Percentiles rank a stretch among this genome's conserved stretches.
phyloP scores from a whole-genome alignment of 306 rosid species.

The Prunus padus region DNA sequence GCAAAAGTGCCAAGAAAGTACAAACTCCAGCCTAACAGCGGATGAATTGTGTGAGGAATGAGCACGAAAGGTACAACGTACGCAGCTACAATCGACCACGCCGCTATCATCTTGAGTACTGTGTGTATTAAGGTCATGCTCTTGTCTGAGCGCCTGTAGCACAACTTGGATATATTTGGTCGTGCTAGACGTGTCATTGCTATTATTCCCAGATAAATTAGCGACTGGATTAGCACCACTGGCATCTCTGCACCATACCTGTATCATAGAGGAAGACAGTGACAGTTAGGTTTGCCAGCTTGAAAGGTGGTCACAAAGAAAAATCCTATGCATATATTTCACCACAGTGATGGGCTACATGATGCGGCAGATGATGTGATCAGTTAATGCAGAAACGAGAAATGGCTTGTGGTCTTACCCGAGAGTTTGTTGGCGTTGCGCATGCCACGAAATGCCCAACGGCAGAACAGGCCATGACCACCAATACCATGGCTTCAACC shows the following conservation, averaged over 20 bases:
- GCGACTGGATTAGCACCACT: slow-evolving; percentile 47
- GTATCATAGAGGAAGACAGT: slow-evolving; percentile 2
- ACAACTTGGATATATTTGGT: slow-evolving; percentile 68
- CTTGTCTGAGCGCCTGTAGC: slow-evolving; percentile 70
- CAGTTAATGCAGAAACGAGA: not conserved
- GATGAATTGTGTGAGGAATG: slow-evolving; percentile 81
- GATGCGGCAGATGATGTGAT: not conserved
- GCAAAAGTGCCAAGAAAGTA: slow-evolving; percentile 66
- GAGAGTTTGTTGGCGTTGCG: slow-evolving; percentile 62
- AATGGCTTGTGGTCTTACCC: slow-evolving; percentile 54
- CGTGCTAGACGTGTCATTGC: slow-evolving; percentile 66
- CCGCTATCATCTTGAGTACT: slow-evolving; percentile 49
- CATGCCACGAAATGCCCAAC: slow-evolving; percentile 86
- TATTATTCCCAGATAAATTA: slow-evolving; percentile 54
- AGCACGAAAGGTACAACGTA: slow-evolving; percentile 61
- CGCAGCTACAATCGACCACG: slow-evolving; percentile 71
- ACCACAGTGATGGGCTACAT: not conserved
- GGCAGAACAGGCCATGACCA: slow-evolving; percentile 99
- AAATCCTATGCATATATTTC: not conserved
- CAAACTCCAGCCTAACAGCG: slow-evolving; percentile 74
- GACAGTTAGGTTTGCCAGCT: not conserved
- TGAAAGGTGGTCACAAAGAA: not conserved
- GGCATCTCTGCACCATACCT: slow-evolving; percentile 78
- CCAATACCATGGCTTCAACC: slow-evolving; percentile 99
- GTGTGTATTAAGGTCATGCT: slow-evolving; percentile 44